Evolutionary conservation across 108 stramenopile genomes (phyloP).

Genomic region (Skeletonema costatum): DNA sequence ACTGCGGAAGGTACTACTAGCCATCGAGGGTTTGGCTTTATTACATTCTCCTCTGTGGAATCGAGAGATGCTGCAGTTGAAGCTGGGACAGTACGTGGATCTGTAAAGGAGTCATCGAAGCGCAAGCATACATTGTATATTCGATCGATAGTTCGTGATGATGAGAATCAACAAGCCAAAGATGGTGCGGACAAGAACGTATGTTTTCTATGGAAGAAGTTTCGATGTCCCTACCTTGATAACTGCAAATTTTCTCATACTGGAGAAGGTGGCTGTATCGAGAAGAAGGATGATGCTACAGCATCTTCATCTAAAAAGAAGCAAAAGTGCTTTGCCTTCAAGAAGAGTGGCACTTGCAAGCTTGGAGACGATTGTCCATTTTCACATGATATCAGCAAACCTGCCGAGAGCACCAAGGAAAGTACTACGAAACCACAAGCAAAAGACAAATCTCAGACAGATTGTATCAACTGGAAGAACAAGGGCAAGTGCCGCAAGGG

Average conservation of each 20-base stretch:
- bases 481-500: conserved; percentile 83
- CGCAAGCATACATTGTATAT: conserved; percentile 67
- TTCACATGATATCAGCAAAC: conserved; percentile 56
- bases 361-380: conserved; percentile 73
- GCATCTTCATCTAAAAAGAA: conserved; percentile 24
- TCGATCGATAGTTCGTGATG: conserved; percentile 47
- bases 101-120: conserved; percentile 54
- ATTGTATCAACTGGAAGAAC: conserved; percentile 85
- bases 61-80: conserved; percentile 42
- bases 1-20: neutral
- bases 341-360: conserved; percentile 66
- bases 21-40: conserved; percentile 83
- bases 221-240: conserved; percentile 74
- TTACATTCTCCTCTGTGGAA: conserved; percentile 44
- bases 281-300: conserved; percentile 9
- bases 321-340: conserved; percentile 73
- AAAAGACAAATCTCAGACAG: conserved; percentile 31
- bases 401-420: conserved; percentile 1
- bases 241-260: conserved; percentile 73
- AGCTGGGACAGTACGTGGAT: conserved; percentile 57
- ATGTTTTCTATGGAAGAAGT: conserved; percentile 68
- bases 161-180: conserved; percentile 8
- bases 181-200: conserved; percentile 31
- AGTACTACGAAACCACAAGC: conserved; percentile 1
- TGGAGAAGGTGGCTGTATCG: conserved; percentile 67